These are phyloP conservation scores for Populus hybrid DNA, from an alignment of 441 rosid genomes.

Conservation along the genomic window DNA sequence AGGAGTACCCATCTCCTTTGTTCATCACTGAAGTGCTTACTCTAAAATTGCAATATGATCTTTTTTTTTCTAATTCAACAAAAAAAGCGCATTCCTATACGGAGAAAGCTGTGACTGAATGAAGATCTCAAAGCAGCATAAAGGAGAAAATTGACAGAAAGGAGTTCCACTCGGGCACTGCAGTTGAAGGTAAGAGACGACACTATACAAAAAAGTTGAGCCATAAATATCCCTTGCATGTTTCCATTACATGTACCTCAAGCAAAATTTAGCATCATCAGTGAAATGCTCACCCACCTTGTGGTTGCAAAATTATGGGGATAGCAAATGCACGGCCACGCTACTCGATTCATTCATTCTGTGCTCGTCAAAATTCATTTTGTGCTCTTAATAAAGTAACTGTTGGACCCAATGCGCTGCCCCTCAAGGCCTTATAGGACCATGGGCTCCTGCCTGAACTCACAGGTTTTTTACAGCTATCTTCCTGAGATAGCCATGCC, in stretches of 20 bases:
- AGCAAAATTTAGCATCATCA: constrained; percentile 48
- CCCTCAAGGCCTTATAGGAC: constrained; percentile 55
- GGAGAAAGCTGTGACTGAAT: not conserved
- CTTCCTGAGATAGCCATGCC: constrained; percentile 52
- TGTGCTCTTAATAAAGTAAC: constrained; percentile 70
- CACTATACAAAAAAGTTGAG: not conserved
- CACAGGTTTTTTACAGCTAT: constrained; percentile 47
- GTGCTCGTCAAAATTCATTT: constrained; percentile 37
- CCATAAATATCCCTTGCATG: not conserved
- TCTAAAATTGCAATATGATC: no score
- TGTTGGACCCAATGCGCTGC: constrained; percentile 82
- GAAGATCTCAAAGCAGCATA: not conserved
- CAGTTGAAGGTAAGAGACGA: not conserved
- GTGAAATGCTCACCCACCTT: constrained; percentile 1
- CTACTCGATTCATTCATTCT: not conserved
- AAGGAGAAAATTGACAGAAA: not conserved
- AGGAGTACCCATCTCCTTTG: no score
- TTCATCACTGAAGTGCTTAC: no score
- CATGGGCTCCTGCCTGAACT: constrained; percentile 51
- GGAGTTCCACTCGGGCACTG: not conserved
- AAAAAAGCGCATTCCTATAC: not conserved
- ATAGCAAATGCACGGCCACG: not conserved
- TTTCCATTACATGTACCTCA: constrained; percentile 9
- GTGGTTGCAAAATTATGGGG: not conserved
- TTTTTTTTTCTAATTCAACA: no score